Base-by-base conservation (phyloP, 352 stramenopile genomes). In the Detonula confervacea region DNA sequence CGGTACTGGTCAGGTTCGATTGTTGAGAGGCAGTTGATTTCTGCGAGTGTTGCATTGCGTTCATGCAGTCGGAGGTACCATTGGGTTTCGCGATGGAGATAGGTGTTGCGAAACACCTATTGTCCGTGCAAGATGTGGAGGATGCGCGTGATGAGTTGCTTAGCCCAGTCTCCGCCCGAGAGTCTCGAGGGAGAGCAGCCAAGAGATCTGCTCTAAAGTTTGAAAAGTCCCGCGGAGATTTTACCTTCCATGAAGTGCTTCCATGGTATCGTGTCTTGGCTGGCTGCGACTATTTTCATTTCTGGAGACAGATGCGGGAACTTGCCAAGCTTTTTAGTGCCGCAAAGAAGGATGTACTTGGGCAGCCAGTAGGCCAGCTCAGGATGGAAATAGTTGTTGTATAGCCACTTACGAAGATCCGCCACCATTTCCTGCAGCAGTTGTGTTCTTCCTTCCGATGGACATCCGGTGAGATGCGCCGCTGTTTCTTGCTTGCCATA, bases 71-170 rank as follows among this genome's bases (percentile, higher is more conserved):
- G 27, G 0, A 57, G 46, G 25, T 64, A 51, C 1, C 57, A 56
- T 16, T 18, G 14, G 8, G 14, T 12, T 16, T 69, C 16, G n/a
- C 64, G 47, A 16, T 77, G 68, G 0, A 77, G 57, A 11, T 30
- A 57, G 18, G 64, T 54, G n/a, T 77, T 77, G 0, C 57, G n/a
- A n/a, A 37, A 37, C 30, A 37, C 30, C 30, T 8, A 37, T 37
- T 37, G 30, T 8, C 3, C 30, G 30, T 37, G 30, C 8, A n/a
- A 49, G 6, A 20, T 14, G 4, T 49, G 39, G 39, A 49, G 39
- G 16, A 49, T 18, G 5, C n/a, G 39, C 5, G 39, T 18, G 39
- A 49, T 49, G 39, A 49, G 39, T 18, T 49, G 4, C 8, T 49
- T 49, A 20, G 8, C 39, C 39, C 39, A 49, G 39, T 18, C 16